phyloP scores from a whole-genome alignment of 306 rosid genomes.

The Heteromeles arbutifolia region DNA sequence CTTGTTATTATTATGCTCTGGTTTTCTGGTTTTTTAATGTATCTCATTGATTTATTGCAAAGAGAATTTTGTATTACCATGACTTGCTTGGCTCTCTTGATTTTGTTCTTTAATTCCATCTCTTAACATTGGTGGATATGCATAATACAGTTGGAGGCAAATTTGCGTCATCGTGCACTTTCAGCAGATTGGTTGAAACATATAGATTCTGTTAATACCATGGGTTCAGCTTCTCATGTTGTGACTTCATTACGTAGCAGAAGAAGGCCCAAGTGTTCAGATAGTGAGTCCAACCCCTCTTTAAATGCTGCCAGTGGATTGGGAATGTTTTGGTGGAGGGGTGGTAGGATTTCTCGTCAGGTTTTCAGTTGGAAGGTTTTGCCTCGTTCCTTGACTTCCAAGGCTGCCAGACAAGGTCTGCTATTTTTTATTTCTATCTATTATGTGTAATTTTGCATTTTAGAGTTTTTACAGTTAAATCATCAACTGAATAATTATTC shows the following conservation, averaged over 20 bases:
- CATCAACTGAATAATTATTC: constrained; percentile 35
- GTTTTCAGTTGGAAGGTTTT: constrained; percentile 76
- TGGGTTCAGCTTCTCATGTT: constrained; percentile 87
- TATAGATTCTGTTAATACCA: constrained; percentile 63
- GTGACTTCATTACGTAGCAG: constrained; percentile 56
- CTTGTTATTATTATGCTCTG: not conserved
- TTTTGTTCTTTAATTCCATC: constrained; percentile 12
- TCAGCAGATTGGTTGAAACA: constrained; percentile 82
- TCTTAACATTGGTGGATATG: constrained; percentile 11
- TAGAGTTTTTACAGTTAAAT: constrained; percentile 26
- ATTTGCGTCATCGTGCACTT: constrained; percentile 57
- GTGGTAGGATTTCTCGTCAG: constrained; percentile 84
- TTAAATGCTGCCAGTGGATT: constrained; percentile 62
- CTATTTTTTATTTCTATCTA: constrained; percentile 10
- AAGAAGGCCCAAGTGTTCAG: constrained; percentile 61
- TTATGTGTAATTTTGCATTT: constrained; percentile 17
- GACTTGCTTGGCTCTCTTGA: not conserved
- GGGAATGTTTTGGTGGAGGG: constrained; percentile 94
- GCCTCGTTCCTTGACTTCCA: constrained; percentile 68
- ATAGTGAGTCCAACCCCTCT: constrained; percentile 54
- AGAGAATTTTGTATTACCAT: not conserved
- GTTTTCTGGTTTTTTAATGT: not conserved
- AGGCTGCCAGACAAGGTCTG: constrained; percentile 95
- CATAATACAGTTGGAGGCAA: constrained; percentile 67
- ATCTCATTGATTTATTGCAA: not conserved